Evolutionary conservation across 208 protist genomes (phyloP), one percentile per base, ranked within the genome.

Genomic region (Strigomonas galati): DNA sequence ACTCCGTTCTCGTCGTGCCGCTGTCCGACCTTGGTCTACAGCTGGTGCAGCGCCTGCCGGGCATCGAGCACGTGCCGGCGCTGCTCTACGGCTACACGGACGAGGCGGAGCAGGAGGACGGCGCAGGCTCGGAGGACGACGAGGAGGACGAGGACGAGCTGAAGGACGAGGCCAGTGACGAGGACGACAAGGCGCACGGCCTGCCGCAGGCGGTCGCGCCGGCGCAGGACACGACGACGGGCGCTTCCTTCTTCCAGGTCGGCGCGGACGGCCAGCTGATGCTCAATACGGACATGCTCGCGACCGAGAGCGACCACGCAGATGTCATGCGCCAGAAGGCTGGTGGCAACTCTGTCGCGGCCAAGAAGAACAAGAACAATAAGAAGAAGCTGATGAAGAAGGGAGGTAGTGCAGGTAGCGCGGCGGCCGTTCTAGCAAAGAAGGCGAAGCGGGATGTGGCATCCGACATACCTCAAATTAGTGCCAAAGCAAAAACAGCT

Each of bases 61-160:
- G 67, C 54, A 72, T 95, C 17, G 84, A 89, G 70, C 86, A 93
- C 76, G 70, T 92, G n/a, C 85, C 89, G 4, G 82, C 86, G 27
- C 63, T 76, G 49, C 69, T 95, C 56, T 95, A 86, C 73, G 78
- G 76, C 61, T 77, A 87, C 61, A 12, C 61, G 14, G 81, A 85
- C 28, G 76, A 73, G 9, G 68, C 72, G 1, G 70, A 74, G 2
- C 62, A 62, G 5, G 64, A 79, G 17, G 72, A 71, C 27, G 55
- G 67, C 23, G 62, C 58, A 17, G 65, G 62, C 2, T 19, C 23
- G 26, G 21, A 1, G 7, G 49, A 67, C 26, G 68, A 43, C 26
- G 64, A 74, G n/a, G 67, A 57, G 1, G 62, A 60, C 19, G 56
- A 61, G 4, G 64, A 10, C 23, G 61, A 4, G 9, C 67, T 57